These are phyloP conservation scores for Annulohypoxylon stygium DNA, from an alignment of 495 filamentous ascomycete species.

Conservation along the genomic window DNA sequence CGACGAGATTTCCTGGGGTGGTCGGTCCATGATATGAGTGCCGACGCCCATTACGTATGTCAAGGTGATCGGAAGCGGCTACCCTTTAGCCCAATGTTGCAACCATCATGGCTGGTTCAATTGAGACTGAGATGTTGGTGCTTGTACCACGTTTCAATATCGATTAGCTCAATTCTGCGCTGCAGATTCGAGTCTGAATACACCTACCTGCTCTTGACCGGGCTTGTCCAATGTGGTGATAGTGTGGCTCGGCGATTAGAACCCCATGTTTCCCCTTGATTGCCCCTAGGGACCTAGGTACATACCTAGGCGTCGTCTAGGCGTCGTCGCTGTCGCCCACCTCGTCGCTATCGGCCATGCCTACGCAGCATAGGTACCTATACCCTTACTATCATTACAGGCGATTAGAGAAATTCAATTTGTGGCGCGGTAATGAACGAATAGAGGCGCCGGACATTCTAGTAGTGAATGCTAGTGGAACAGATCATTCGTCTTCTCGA, in stretches of 20 bases:
- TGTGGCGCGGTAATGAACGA: not conserved
- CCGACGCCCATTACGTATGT: slow-evolving; percentile 29
- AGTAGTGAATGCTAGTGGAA: not conserved
- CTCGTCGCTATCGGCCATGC: not conserved
- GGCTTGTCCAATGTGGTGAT: slow-evolving; percentile 21
- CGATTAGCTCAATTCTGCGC: slow-evolving; percentile 26
- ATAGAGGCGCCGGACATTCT: slow-evolving; percentile 1
- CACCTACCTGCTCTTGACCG: not conserved
- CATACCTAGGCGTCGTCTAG: slow-evolving; percentile 1
- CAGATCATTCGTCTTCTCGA: slow-evolving; percentile 14
- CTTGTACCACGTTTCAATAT: slow-evolving; percentile 35
- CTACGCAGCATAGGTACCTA: not conserved
- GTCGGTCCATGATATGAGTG: slow-evolving; percentile 26
- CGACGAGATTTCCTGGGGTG: slow-evolving; percentile 14
- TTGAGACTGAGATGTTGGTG: slow-evolving; percentile 11
- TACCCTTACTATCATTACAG: not conserved
- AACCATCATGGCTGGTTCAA: slow-evolving; percentile 34
- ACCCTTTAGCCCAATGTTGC: slow-evolving; percentile 28
- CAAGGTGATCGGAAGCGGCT: slow-evolving; percentile 23
- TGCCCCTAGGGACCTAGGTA: not conserved
- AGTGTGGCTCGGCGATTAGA: slow-evolving; percentile 23
- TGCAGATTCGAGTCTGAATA: slow-evolving; percentile 24
- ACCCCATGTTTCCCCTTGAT: not conserved
- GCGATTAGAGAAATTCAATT: not conserved
- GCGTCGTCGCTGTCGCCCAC: not conserved